These are phyloP conservation scores for Penicilliopsis zonata DNA, from an alignment of 495 filamentous ascomycete genomes.

Conservation along the genomic window DNA sequence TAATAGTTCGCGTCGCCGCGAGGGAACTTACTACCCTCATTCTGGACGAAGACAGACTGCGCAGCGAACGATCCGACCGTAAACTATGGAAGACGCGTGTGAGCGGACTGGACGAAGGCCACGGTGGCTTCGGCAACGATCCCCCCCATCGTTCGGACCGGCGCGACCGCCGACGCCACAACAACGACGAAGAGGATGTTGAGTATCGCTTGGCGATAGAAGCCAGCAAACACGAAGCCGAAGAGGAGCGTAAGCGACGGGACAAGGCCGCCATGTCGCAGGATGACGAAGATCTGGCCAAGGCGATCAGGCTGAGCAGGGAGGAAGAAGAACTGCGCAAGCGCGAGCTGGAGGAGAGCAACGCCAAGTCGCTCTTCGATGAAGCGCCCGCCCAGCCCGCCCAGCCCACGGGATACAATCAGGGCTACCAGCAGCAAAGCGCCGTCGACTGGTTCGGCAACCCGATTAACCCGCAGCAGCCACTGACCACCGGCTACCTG, in stretches of 20 bases:
- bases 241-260: constrained; percentile 71
- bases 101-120: constrained; percentile 78
- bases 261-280: constrained; percentile 37
- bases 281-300: constrained; percentile 81
- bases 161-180: constrained; percentile 28
- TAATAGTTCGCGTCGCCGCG: constrained; percentile 79
- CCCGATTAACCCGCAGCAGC: constrained; percentile 63
- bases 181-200: constrained; percentile 75
- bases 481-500: constrained; percentile 72
- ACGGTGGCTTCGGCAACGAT: constrained; percentile 22
- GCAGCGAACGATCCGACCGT: constrained; percentile 80
- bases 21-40: constrained; percentile 94
- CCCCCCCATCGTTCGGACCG: constrained; percentile 30
- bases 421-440: constrained; percentile 91
- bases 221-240: constrained; percentile 90
- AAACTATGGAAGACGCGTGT: constrained; percentile 96
- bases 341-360: constrained; percentile 81
- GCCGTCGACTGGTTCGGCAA: constrained; percentile 97
- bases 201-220: constrained; percentile 91
- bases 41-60: constrained; percentile 86
- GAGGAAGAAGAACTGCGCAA: constrained; percentile 86
- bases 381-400: constrained; percentile 54
- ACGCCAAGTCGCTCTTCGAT: constrained; percentile 79
- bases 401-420: constrained; percentile 82
- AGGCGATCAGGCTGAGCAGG: constrained; percentile 91